Evolutionary conservation across 495 filamentous ascomycete species (phyloP), one percentile per base, ranked within the genome.

Genomic region (Poronia punctata): DNA sequence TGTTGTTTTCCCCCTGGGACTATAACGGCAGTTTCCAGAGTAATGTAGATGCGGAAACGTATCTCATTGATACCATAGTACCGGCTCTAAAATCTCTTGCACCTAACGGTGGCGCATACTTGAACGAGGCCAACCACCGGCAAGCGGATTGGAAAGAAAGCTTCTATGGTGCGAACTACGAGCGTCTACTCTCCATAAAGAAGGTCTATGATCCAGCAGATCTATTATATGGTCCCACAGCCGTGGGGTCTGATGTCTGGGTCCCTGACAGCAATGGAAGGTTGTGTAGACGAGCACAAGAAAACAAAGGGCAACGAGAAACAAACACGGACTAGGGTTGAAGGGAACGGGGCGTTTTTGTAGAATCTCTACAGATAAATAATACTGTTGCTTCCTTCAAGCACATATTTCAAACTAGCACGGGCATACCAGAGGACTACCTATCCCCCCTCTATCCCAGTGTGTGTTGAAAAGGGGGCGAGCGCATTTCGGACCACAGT

Each of bases 161-260:
- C 4, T 80, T 78, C 46, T 80, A 70, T 24, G 75, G 76, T 1
- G 12, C n/a, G 11, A 67, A 66, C 23, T 79, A 76, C 41, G 23
- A 38, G 0, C 53, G 44, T 0, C 53, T 79, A 14, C 36, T 57
- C 18, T 15, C 38, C 7, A 64, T 77, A 35, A 80, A 81, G 68
- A 50, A 54, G 32, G 66, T 58, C 40, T 71, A 66, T 25, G 76
- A 81, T 43, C 75, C 76, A 0, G 57, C 57, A 7, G 50, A 54
- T 24, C 46, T 75, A 19, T 78, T 80, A 35, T 79, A 71, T 43
- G 71, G 62, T 5, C 45, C 45, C 20, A 70, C 62, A 4, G 67
- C 59, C 33, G 74, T 78, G 0, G 74, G 70, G 17, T 61, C 53
- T 17, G 62, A 66, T 38, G 32, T 14, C 7, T 64, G 61, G 59